These are phyloP conservation scores for Erysimum cheiranthoides DNA, from an alignment of 345 rosid species.

Conservation along the genomic window DNA sequence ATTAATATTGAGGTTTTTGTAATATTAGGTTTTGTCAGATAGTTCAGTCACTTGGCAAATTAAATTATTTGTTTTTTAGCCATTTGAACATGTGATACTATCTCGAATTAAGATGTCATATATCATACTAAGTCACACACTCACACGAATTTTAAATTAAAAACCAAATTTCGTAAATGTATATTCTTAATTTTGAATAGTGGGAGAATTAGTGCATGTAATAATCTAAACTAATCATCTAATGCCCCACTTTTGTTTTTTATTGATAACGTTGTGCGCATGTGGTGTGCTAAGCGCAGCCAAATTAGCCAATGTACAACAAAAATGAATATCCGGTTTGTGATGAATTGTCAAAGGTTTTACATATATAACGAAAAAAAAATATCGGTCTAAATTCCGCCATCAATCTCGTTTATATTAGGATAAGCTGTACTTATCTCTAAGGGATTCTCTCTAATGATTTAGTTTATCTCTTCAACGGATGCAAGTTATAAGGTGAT, in stretches of 20 bases:
- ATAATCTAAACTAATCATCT: constrained; percentile 30
- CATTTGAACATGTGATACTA: constrained; percentile 32
- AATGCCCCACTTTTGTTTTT: constrained; percentile 11
- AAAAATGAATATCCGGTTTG: neutral
- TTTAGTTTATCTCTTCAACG: too few relatives aligned
- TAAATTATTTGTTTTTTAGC: constrained; percentile 7
- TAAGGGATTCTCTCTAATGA: too few relatives aligned
- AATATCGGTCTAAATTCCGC: too few relatives aligned
- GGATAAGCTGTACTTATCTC: too few relatives aligned
- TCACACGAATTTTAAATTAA: constrained; percentile 12
- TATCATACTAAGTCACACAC: constrained; percentile 6
- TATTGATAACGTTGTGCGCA: constrained; percentile 26
- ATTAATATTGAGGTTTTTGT: constrained; percentile 10
- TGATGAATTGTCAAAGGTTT: neutral
- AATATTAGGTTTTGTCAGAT: constrained; percentile 32
- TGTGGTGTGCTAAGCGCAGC: constrained; percentile 24
- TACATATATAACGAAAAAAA: too few relatives aligned
- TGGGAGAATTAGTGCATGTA: constrained; percentile 30
- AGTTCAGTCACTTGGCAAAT: constrained; percentile 35
- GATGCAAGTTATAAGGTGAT: too few relatives aligned
- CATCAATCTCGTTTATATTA: too few relatives aligned
- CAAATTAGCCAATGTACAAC: neutral
- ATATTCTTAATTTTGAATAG: constrained; percentile 28
- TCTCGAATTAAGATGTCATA: constrained; percentile 18
- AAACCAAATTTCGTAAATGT: neutral